A percentile compares a stretch with the other conserved stretches of the same genome.
phyloP scores from a whole-genome alignment of 2,329 filamentous ascomycete genomes.

The Parastagonospora nodorum region DNA sequence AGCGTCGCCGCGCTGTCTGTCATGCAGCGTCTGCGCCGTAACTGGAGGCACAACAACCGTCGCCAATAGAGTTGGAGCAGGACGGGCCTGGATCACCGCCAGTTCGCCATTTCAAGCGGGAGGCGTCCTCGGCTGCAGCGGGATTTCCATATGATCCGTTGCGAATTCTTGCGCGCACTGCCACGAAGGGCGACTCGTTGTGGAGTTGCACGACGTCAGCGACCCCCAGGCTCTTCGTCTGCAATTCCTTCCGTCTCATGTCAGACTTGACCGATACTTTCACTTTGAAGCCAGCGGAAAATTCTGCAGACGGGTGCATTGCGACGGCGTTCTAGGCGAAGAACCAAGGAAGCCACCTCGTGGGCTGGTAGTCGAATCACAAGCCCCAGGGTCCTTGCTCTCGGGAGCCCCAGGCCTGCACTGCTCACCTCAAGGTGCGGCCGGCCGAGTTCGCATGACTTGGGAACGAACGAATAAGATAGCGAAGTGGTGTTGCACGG shows the following conservation, averaged over 20 bases:
- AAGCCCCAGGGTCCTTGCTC: constrained; percentile 20
- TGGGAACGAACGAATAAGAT: constrained; percentile 34
- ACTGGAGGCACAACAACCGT: constrained; percentile 29
- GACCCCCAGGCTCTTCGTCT: constrained; percentile 1
- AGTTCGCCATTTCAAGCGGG: constrained; percentile 29
- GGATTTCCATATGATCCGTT: constrained; percentile 30
- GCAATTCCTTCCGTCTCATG: constrained; percentile 16
- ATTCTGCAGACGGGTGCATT: background rate
- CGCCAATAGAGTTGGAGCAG: constrained; percentile 29
- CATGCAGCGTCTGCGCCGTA: constrained; percentile 30
- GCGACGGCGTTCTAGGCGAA: constrained; percentile 13
- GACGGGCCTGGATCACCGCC: constrained; percentile 22
- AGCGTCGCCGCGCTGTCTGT: constrained; percentile 19
- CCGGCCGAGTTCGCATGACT: constrained; percentile 44
- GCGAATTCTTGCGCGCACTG: constrained; percentile 9
- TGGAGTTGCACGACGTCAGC: constrained; percentile 17
- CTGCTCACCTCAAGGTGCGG: constrained; percentile 17
- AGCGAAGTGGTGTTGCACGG: constrained; percentile 16
- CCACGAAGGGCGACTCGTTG: constrained; percentile 7
- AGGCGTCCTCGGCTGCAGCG: constrained; percentile 42
- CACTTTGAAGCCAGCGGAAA: background rate
- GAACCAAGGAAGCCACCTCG: constrained; percentile 30
- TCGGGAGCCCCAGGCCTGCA: constrained; percentile 11
- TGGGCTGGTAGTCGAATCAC: constrained; percentile 33
- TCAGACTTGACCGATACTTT: constrained; percentile 12